phyloP scores from a whole-genome alignment of 2,329 filamentous ascomycete genomes.

The Diatrype stigma region DNA sequence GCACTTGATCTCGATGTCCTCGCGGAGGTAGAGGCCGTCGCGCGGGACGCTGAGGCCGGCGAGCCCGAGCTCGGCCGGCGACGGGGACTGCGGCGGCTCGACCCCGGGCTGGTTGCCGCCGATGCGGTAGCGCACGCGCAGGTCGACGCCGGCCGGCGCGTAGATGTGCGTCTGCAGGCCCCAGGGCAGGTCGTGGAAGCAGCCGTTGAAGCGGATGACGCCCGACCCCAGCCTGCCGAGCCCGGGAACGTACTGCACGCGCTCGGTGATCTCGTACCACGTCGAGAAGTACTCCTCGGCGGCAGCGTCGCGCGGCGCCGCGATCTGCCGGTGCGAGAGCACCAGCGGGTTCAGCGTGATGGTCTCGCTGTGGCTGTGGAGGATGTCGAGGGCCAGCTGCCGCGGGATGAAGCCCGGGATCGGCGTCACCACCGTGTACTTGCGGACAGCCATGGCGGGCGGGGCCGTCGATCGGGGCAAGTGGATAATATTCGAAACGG shows the following conservation, averaged over 20 bases:
- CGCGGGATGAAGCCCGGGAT: slow-evolving; percentile 67
- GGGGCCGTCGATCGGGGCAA: not conserved
- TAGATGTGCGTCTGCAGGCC: slow-evolving; percentile 69
- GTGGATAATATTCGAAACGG: not conserved
- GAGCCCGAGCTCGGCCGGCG: slow-evolving; percentile 52
- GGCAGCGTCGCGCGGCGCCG: slow-evolving; percentile 62
- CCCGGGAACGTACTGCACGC: slow-evolving; percentile 64
- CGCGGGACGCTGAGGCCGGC: slow-evolving; percentile 54
- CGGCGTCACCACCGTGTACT: slow-evolving; percentile 66
- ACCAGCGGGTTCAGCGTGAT: slow-evolving; percentile 69
- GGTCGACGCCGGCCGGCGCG: slow-evolving; percentile 61
- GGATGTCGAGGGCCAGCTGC: slow-evolving; percentile 67
- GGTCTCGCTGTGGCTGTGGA: slow-evolving; percentile 66
- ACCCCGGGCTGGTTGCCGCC: slow-evolving; percentile 64
- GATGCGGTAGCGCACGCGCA: slow-evolving; percentile 65
- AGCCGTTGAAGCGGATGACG: slow-evolving; percentile 65
- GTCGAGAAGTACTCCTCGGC: slow-evolving; percentile 69
- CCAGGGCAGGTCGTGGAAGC: slow-evolving; percentile 70
- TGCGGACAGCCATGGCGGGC: slow-evolving; percentile 46
- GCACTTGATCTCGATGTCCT: slow-evolving; percentile 68
- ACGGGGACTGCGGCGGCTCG: slow-evolving; percentile 54
- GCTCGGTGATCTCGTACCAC: slow-evolving; percentile 70
- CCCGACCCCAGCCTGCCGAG: slow-evolving; percentile 61
- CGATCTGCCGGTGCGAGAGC: slow-evolving; percentile 57
- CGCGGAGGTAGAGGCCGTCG: slow-evolving; percentile 64